Evolutionary conservation across 164 flowering plant genomes (phyloP).

Genomic region (Aristolochia contorta): DNA sequence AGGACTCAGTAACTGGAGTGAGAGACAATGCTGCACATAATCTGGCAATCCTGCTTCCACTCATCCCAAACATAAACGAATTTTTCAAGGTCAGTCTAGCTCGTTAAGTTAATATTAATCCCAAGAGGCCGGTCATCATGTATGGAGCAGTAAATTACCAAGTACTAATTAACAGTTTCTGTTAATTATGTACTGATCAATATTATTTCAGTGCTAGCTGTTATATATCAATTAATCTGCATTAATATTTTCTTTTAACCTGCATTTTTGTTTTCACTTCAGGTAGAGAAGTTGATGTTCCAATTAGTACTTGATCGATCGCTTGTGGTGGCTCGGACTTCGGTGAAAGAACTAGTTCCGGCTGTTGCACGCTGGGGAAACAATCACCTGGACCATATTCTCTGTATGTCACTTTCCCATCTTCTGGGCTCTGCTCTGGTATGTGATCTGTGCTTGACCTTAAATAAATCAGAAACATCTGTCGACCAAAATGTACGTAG

Average conservation of each 20-base stretch:
- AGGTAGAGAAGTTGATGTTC: constrained; percentile 99
- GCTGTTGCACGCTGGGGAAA: constrained; percentile 85
- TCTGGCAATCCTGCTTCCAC: constrained; percentile 93
- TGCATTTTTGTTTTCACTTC: constrained; percentile 23
- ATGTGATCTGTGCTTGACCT: constrained; percentile 3
- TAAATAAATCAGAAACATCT: too few relatives aligned
- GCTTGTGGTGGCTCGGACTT: constrained; percentile 86
- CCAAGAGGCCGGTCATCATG: constrained; percentile 83
- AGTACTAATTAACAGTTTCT: too few relatives aligned
- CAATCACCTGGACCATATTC: constrained; percentile 68
- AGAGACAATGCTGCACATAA: constrained; percentile 98
- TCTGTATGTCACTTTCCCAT: constrained; percentile 63
- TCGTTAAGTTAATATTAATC: too few relatives aligned
- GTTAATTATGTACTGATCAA: too few relatives aligned
- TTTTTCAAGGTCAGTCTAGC: constrained; percentile 99
- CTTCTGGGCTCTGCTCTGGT: constrained; percentile 86
- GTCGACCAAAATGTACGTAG: too few relatives aligned
- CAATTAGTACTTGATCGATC: constrained; percentile 87
- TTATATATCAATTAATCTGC: too few relatives aligned
- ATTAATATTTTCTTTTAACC: too few relatives aligned
- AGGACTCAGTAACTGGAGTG: constrained; percentile 92
- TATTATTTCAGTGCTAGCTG: constrained; percentile 26
- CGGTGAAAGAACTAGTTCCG: constrained; percentile 76
- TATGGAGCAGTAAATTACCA: constrained; percentile 93
- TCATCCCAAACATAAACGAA: constrained; percentile 91